Base-by-base conservation (phyloP, 176 grass and related monocot genomes). In the Puccinellia tenuiflora region DNA sequence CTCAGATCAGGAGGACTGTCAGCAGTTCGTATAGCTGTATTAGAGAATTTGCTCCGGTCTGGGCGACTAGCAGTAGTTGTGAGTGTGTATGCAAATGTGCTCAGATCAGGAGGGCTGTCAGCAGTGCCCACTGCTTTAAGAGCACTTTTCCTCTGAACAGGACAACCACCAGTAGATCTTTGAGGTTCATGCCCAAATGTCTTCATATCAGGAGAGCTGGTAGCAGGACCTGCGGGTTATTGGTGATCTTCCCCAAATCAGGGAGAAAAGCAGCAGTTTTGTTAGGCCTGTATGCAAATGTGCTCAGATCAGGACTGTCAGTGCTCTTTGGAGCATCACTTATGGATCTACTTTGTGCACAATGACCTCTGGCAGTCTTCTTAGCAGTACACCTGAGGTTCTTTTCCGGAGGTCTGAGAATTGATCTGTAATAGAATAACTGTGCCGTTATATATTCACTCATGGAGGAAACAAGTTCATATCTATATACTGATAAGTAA, bases 1-100 rank as follows among this genome's bases (percentile, higher is more conserved):
- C 57, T 83, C 26, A 90, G 47, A 86, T 90, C 84, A 86, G 84
- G 84, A 68, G 88, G 73, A 29, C 47, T 86, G 11, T 66, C 74
- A 7, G 54, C 28, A 47, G 24, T 39, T 65, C 29, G 56, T 20
- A 18, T 80, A 59, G 68, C 25, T 66, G 46, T 68, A 29, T 48
- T 33, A 25, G 77, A 37, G 18, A 35, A 28, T 48, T 85, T 85
- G 76, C 57, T 60, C 59, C 0, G 35, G n/a, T 81, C 64, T 38
- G 48, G 16, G 48, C 0, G 21, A 50, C 60, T 22, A 16, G 51
- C 38, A 88, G 47, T 37, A 71, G 40, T 62, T 30, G 10, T 64
- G 43, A 73, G 47, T 79, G 63, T 54, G 79, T 88, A 88, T 65
- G 78, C 57, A 52, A 88, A 93, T 81, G 81, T 73, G 62, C 56